Conservation (phyloP, 257 asterid species). For the Nicotiana tomentosiformis region DNA sequence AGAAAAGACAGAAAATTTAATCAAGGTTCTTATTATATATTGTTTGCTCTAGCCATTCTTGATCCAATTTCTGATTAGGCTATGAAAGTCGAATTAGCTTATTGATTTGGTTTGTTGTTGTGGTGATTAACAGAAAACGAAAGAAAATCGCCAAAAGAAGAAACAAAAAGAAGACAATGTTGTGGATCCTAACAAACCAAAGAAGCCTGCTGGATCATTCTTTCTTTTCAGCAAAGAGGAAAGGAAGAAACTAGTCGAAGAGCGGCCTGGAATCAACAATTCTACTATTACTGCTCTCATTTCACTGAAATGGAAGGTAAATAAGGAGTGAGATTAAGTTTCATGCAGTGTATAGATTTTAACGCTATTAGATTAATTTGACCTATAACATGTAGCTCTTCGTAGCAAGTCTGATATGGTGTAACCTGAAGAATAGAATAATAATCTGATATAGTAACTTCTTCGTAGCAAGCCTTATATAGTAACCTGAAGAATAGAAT, state of each 20-base stretch:
- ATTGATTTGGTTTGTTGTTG: not conserved
- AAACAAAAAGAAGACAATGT: conserved; percentile 43
- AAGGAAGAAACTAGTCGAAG: conserved; percentile 51
- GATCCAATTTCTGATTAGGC: not conserved
- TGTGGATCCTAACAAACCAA: conserved; percentile 83
- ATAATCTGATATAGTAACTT: too few relatives aligned
- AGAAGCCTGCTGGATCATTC: conserved; percentile 82
- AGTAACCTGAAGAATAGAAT: too few relatives aligned
- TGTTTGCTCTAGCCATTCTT: not conserved
- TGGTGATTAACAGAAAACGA: conserved; percentile 49
- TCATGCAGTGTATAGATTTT: too few relatives aligned
- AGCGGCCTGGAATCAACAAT: conserved; percentile 56
- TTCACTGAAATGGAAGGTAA: conserved; percentile 84
- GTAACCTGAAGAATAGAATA: too few relatives aligned
- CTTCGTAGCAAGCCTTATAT: too few relatives aligned
- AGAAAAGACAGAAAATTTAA: conserved; percentile 64
- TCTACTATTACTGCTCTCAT: conserved; percentile 60
- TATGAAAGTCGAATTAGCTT: not conserved
- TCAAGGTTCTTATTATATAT: conserved; percentile 42
- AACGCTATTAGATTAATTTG: too few relatives aligned
- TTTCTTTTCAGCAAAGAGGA: conserved; percentile 69
- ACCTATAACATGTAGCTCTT: too few relatives aligned
- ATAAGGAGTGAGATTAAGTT: too few relatives aligned
- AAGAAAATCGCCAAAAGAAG: conserved; percentile 54
- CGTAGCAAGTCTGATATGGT: too few relatives aligned